Percentiles rank a stretch among this genome's conserved stretches.
Evolutionary conservation across 305 asterid genomes (phyloP).

Genomic region (Salvia sclarea): DNA sequence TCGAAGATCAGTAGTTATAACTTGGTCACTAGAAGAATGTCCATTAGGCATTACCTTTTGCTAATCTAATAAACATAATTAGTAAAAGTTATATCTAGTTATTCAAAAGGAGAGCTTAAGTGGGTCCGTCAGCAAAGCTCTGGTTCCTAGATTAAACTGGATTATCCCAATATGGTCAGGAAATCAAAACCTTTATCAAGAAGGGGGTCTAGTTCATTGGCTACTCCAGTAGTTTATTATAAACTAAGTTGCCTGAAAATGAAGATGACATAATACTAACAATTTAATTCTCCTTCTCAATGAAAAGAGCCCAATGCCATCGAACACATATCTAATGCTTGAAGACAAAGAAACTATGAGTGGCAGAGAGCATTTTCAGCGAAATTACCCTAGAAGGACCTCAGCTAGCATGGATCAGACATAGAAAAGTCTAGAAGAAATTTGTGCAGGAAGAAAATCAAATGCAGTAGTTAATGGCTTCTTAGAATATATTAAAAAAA

Average conservation of each 20-base stretch:
- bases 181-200: not conserved
- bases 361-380: not conserved
- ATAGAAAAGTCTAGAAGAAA: not conserved
- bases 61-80: not conserved
- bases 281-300: not conserved
- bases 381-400: conserved; percentile 7
- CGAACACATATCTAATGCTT: not conserved
- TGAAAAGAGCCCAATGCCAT: not conserved
- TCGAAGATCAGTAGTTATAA: not conserved
- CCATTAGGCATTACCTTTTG: not conserved
- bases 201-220: not conserved
- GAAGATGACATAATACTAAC: not conserved
- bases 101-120: not conserved
- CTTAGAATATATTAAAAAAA: too few relatives aligned
- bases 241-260: not conserved
- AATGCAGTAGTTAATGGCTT: not conserved
- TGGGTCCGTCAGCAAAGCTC: not conserved
- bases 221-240: conserved; percentile 3
- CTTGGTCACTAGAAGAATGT: not conserved
- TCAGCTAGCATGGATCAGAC: conserved; percentile 8
- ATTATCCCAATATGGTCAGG: not conserved
- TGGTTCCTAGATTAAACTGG: too few relatives aligned
- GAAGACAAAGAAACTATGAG: not conserved
- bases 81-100: too few relatives aligned
- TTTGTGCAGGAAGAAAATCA: not conserved